phyloP scores from a whole-genome alignment of 768 basidiomycete species.

The Russula lepida region DNA sequence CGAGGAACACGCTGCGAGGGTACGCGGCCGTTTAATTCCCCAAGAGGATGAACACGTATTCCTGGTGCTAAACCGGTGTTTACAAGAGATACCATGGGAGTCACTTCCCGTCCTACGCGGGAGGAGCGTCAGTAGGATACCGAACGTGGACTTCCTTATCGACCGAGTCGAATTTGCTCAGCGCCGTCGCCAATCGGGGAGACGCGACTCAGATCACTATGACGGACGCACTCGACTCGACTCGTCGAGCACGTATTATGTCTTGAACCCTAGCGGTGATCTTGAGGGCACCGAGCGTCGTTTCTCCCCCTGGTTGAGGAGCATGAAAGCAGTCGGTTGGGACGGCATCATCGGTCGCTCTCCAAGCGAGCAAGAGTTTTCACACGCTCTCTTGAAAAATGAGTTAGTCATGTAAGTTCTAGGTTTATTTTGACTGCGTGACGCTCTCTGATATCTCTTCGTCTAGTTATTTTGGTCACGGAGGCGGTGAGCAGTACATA shows the following conservation, averaged over 20 bases:
- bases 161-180: constrained; percentile 64
- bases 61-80: constrained; percentile 80
- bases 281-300: constrained; percentile 72
- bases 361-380: constrained; percentile 79
- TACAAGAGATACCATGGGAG: constrained; percentile 93
- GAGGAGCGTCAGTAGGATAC: constrained; percentile 85
- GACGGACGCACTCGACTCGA: constrained; percentile 51
- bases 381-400: constrained; percentile 56
- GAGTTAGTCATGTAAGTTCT: constrained; percentile 85
- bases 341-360: constrained; percentile 65
- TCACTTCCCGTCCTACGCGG: constrained; percentile 81
- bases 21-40: constrained; percentile 23
- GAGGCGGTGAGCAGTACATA: constrained; percentile 90
- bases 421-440: not conserved
- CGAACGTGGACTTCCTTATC: constrained; percentile 77
- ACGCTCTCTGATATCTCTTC: not conserved
- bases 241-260: constrained; percentile 62
- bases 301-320: constrained; percentile 70
- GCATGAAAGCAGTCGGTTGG: constrained; percentile 75
- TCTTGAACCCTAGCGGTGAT: constrained; percentile 92
- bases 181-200: constrained; percentile 33
- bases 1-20: constrained; percentile 55
- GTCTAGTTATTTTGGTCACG: constrained; percentile 91
- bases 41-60: constrained; percentile 66
- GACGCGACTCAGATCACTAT: constrained; percentile 16